phyloP scores from a whole-genome alignment of 208 protist species.

The Leptomonas seymouri region DNA sequence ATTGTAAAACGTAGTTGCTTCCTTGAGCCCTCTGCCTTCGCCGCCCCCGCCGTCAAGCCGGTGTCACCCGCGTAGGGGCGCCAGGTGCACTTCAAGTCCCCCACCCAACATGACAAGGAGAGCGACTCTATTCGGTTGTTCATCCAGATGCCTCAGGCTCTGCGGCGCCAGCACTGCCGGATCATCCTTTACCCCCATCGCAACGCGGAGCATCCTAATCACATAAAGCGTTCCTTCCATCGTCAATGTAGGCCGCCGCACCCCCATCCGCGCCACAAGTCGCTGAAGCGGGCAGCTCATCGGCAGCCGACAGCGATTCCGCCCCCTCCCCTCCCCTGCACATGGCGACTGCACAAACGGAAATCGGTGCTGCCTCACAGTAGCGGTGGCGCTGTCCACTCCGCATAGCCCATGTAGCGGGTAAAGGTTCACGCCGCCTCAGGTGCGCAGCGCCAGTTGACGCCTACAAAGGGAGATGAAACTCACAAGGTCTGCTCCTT shows the following conservation, averaged over 20 bases:
- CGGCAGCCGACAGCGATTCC: constrained; percentile 10
- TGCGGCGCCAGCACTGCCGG: constrained; percentile 6
- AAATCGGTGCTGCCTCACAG: constrained; percentile 11
- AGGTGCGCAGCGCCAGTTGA: constrained; percentile 9
- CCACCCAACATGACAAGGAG: neutral
- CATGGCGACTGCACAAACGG: constrained; percentile 1
- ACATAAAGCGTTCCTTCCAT: neutral
- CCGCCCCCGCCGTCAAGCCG: neutral
- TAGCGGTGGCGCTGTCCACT: neutral
- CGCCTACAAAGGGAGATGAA: constrained; percentile 11
- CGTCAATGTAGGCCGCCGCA: neutral
- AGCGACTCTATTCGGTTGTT: neutral
- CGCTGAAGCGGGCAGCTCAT: constrained; percentile 12
- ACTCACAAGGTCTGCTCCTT: constrained; percentile 4
- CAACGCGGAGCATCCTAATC: constrained; percentile 15
- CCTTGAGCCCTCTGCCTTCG: neutral
- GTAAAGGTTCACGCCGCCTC: neutral
- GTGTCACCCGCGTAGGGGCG: neutral
- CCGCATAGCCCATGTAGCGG: neutral
- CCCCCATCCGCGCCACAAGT: neutral
- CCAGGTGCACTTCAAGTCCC: constrained; percentile 3
- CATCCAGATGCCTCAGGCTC: constrained; percentile 12
- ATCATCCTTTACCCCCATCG: constrained; percentile 3
- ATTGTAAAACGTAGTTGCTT: too few species aligned
- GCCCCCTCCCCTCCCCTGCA: neutral